A percentile compares a stretch with the other conserved stretches of the same genome.
These are phyloP conservation scores for Starmerella vitae DNA, from an alignment of 805 yeast species.

Conservation along the genomic window DNA sequence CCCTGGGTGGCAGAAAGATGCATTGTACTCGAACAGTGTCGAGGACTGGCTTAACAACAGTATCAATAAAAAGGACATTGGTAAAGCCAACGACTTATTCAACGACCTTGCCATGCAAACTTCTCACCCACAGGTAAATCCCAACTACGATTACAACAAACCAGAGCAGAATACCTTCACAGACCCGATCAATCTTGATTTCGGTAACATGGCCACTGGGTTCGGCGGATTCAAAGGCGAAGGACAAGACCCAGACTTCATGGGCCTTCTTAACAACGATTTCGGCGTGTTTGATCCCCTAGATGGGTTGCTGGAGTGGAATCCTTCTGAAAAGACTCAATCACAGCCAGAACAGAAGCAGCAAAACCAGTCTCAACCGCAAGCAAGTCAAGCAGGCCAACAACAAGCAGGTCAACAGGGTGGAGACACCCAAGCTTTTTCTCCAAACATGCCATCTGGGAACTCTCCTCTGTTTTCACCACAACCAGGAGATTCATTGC, in stretches of 20 bases:
- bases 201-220: slow-evolving; percentile 12
- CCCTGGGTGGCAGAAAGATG: slow-evolving; percentile 16
- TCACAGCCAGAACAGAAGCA: not conserved
- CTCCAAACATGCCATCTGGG: not conserved
- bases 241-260: slow-evolving; percentile 13
- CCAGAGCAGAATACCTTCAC: not conserved
- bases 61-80: not conserved
- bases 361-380: not conserved
- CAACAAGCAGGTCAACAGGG: not conserved
- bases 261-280: slow-evolving; percentile 26
- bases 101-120: not conserved
- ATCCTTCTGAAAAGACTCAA: slow-evolving; percentile 1
- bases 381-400: not conserved
- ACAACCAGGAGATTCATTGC: not conserved
- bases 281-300: slow-evolving; percentile 29
- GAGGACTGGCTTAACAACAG: not conserved
- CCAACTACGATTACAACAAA: not conserved
- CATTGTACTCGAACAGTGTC: not conserved
- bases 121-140: not conserved
- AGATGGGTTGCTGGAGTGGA: slow-evolving; percentile 21
- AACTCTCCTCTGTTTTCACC: not conserved
- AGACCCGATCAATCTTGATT: slow-evolving; percentile 13
- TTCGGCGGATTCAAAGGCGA: slow-evolving; percentile 10
- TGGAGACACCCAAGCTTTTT: not conserved
- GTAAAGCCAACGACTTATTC: not conserved